These are phyloP conservation scores for Amanita molliuscula DNA, from an alignment of 768 basidiomycete genomes.

Conservation along the genomic window DNA sequence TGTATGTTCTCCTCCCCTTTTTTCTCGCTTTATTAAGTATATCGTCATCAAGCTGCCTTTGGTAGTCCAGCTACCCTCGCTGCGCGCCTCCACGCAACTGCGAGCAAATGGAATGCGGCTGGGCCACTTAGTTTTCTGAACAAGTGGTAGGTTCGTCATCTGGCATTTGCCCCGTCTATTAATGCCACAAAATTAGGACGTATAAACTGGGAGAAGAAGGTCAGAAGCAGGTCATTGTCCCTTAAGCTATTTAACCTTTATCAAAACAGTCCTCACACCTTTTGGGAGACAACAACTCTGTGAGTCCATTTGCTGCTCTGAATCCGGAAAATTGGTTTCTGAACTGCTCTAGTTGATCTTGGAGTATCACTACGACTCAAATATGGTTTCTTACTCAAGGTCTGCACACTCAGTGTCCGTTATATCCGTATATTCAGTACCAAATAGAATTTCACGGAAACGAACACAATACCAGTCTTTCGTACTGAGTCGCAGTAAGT, in stretches of 20 bases:
- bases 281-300: slow-evolving; percentile 85
- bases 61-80: slow-evolving; percentile 56
- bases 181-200: slow-evolving; percentile 38
- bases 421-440: not conserved
- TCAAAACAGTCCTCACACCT: slow-evolving; percentile 61
- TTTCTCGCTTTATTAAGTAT: slow-evolving; percentile 4
- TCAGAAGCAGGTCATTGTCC: slow-evolving; percentile 15
- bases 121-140: slow-evolving; percentile 72
- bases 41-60: slow-evolving; percentile 32
- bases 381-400: slow-evolving; percentile 70
- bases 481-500: slow-evolving; percentile 66
- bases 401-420: slow-evolving; percentile 11
- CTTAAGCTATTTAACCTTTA: slow-evolving; percentile 10
- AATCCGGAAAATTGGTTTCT: not conserved
- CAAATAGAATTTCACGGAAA: slow-evolving; percentile 44
- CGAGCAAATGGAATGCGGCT: slow-evolving; percentile 50
- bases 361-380: slow-evolving; percentile 65
- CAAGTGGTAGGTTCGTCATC: slow-evolving; percentile 46
- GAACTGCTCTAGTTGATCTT: slow-evolving; percentile 38
- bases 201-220: slow-evolving; percentile 87
- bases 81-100: slow-evolving; percentile 39
- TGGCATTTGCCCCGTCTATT: not conserved
- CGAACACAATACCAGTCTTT: slow-evolving; percentile 63
- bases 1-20: slow-evolving; percentile 27
- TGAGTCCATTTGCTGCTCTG: slow-evolving; percentile 21